Percentiles rank a stretch among this genome's conserved stretches.
These are phyloP conservation scores for Goffeauzyma gilvescens DNA, from an alignment of 768 basidiomycete species.

Conservation along the genomic window DNA sequence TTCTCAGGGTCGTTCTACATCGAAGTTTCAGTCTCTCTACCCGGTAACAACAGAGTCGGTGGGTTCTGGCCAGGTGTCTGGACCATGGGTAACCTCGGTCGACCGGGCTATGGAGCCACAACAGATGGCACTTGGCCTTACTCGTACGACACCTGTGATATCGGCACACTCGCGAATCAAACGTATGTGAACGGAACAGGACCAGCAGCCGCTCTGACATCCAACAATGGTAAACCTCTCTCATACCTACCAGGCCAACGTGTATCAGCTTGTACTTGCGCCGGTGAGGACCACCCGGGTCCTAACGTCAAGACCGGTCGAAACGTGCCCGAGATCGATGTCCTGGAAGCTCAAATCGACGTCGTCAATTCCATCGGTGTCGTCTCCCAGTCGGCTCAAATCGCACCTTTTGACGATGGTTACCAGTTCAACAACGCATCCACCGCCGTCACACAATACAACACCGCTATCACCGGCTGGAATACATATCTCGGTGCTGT, in stretches of 20 bases:
- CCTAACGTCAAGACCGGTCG: constrained; percentile 47
- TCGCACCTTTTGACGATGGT: constrained; percentile 43
- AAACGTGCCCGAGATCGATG: constrained; percentile 79
- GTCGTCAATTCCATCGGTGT: constrained; percentile 38
- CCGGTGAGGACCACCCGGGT: constrained; percentile 71
- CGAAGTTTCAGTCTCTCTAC: constrained; percentile 39
- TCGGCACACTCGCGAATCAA: constrained; percentile 26
- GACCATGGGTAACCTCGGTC: constrained; percentile 43
- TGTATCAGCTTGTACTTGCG: constrained; percentile 61
- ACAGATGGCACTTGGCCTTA: constrained; percentile 17
- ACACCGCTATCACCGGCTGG: constrained; percentile 31
- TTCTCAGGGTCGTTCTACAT: constrained; percentile 66
- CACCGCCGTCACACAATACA: constrained; percentile 17
- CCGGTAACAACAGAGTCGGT: constrained; percentile 20
- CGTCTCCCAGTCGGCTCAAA: constrained; percentile 58
- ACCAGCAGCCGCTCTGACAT: constrained; percentile 21
- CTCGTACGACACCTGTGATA: constrained; percentile 28
- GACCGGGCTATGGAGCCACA: constrained; percentile 6
- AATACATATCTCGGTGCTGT: constrained; percentile 32
- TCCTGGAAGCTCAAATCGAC: constrained; percentile 65
- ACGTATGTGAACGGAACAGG: constrained; percentile 21
- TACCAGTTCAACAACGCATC: constrained; percentile 34
- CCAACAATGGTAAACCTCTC: constrained; percentile 20
- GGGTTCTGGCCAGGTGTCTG: constrained; percentile 40
- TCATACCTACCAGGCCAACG: constrained; percentile 33